Evolutionary conservation across 169 alveolate species (phyloP).

Genomic region (Plasmodium berghei): DNA sequence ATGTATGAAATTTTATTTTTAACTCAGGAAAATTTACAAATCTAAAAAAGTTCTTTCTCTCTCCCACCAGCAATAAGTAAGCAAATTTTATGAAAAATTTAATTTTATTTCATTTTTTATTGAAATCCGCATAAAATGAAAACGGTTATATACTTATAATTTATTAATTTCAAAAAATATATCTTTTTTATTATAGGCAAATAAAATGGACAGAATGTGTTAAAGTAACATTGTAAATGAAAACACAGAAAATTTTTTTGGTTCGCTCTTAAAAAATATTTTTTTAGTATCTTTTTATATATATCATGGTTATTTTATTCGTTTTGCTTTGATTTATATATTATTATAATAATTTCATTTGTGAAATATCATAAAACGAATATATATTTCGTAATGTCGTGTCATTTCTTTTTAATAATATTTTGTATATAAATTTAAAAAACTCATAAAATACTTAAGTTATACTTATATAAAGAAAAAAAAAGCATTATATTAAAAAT

Average conservation of each 20-base stretch:
- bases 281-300: conserved; percentile 19
- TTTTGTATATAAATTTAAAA: too few species aligned
- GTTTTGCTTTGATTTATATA: conserved; percentile 11
- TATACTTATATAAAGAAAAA: too few species aligned
- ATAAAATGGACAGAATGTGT: conserved; percentile 69
- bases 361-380: too few species aligned
- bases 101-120: not conserved
- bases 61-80: conserved; percentile 59
- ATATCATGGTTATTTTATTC: not conserved
- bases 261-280: not conserved
- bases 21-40: conserved; percentile 31
- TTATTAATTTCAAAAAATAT: not conserved
- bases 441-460: too few species aligned
- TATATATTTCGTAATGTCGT: too few species aligned
- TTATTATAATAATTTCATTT: not conserved
- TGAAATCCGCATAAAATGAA: not conserved
- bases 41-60: conserved; percentile 44
- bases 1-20: not conserved
- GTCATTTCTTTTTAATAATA: too few species aligned
- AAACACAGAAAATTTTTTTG: not conserved
- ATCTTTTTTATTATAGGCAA: conserved; percentile 28
- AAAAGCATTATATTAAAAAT: too few species aligned
- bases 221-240: conserved; percentile 27
- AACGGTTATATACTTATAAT: not conserved
- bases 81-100: not conserved